These are phyloP conservation scores for Scedosporium aurantiacum DNA, from an alignment of 2,329 filamentous ascomycete species.

Conservation along the genomic window DNA sequence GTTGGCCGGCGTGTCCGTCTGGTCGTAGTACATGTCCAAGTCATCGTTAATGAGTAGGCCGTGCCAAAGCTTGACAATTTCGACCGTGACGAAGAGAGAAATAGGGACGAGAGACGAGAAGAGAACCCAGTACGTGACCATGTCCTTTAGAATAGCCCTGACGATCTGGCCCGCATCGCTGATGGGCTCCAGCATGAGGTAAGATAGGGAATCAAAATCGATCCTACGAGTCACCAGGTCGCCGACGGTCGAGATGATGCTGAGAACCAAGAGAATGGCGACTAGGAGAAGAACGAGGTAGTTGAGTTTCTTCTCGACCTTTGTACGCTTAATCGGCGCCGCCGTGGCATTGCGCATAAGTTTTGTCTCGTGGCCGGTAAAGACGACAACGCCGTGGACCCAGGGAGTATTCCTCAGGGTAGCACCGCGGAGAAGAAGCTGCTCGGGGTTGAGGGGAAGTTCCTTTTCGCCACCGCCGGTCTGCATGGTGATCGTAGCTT, in stretches of 20 bases:
- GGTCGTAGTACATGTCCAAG: constrained; percentile 94
- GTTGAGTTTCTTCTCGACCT: constrained; percentile 90
- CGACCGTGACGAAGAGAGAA: constrained; percentile 93
- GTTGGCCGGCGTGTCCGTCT: constrained; percentile 87
- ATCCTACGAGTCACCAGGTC: constrained; percentile 71
- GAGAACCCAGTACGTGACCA: constrained; percentile 96
- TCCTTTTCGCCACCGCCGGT: constrained; percentile 89
- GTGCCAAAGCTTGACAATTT: constrained; percentile 96
- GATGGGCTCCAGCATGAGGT: constrained; percentile 57
- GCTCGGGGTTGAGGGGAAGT: constrained; percentile 78
- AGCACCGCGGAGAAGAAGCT: constrained; percentile 83
- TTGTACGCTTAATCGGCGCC: constrained; percentile 93
- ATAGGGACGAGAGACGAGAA: constrained; percentile 96
- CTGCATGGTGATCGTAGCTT: constrained; percentile 87
- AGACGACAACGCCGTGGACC: constrained; percentile 69
- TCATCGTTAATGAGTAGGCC: constrained; percentile 97
- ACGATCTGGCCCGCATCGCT: constrained; percentile 45
- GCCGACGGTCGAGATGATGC: constrained; percentile 81
- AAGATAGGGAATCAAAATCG: constrained; percentile 51
- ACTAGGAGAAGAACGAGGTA: constrained; percentile 85
- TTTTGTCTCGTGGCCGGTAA: constrained; percentile 91
- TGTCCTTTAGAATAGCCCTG: constrained; percentile 79
- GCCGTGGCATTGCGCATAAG: constrained; percentile 97
- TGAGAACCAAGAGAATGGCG: constrained; percentile 70
- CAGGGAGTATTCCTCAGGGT: constrained; percentile 93